Conservation (phyloP, 805 yeast species). For the Myxozyma udenii region DNA sequence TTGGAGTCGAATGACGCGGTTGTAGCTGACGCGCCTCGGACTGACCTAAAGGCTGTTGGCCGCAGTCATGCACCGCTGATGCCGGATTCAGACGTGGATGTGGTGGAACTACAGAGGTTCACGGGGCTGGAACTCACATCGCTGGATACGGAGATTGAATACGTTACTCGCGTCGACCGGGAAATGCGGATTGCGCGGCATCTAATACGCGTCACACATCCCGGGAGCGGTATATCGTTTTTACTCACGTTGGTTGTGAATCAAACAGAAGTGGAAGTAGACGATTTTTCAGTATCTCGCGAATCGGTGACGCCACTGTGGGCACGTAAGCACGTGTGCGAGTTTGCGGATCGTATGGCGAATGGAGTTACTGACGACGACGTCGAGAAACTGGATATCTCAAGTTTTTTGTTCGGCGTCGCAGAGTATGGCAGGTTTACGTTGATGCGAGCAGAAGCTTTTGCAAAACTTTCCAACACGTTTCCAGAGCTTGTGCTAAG, state of each 20-base stretch:
- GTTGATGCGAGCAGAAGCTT: slow-evolving; percentile 6
- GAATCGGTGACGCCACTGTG: slow-evolving; percentile 13
- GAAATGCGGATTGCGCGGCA: slow-evolving; percentile 8
- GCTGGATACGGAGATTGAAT: slow-evolving; percentile 1
- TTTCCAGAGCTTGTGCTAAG: slow-evolving; percentile 5
- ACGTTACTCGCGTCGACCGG: not conserved
- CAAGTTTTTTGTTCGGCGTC: slow-evolving; percentile 21
- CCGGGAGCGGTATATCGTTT: slow-evolving; percentile 2
- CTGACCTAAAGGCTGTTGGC: not conserved
- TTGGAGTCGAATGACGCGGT: not conserved
- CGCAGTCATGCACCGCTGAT: slow-evolving; percentile 5
- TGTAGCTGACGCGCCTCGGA: not conserved
- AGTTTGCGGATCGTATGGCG: slow-evolving; percentile 2
- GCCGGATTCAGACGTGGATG: slow-evolving; percentile 15
- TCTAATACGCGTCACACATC: slow-evolving; percentile 3
- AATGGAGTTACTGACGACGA: slow-evolving; percentile 1
- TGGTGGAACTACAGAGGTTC: slow-evolving; percentile 9
- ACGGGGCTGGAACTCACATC: slow-evolving; percentile 7
- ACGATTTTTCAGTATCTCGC: slow-evolving; percentile 1
- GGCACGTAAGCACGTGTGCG: slow-evolving; percentile 6
- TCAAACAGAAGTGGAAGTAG: slow-evolving; percentile 20
- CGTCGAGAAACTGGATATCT: slow-evolving; percentile 10
- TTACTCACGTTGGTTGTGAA: slow-evolving; percentile 11
- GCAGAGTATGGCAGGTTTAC: slow-evolving; percentile 15
- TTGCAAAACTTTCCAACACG: slow-evolving; percentile 4